Base-by-base conservation (phyloP, 2,329 filamentous ascomycete species). In the Fusarium compactum region DNA sequence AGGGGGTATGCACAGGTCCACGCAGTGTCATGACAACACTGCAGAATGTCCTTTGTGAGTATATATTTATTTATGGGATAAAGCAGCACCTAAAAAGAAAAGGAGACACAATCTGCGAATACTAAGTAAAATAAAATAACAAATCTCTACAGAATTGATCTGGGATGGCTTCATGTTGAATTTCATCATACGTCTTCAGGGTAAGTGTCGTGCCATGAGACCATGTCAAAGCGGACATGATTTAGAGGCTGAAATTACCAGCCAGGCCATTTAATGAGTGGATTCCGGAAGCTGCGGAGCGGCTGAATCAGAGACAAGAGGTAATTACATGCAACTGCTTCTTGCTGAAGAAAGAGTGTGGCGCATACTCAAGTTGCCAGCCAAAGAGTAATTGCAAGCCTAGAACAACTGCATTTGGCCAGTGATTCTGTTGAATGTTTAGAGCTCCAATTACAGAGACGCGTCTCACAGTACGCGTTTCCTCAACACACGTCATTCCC, bases 381-480 rank as follows among this genome's bases (percentile, higher is more conserved):
- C 22, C 16, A 25, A 47, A 15, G 18, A 20, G 8, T 8, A 47
- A 47, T n/a, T n/a, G 27, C 5, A n/a, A 20, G 15, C 38, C 10
- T 11, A 38, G 34, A 22, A 38, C 6, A 18, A 5, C 32, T 34
- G 1, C 18, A 20, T 27, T n/a, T 12, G 18, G 24, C 25, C 14
- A 34, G 6, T 53, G 10, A 43, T n/a, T 38, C 34, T 38, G 10
- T 38, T 38, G 34, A n/a, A 38, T 38, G 18, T 38, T 11, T n/a
- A n/a, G 34, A 38, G 18, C 18, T 38, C 34, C 34, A n/a, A 18
- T n/a, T n/a, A 22, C 38, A 52, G 22, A 68, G 11, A 69, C 68
- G 68, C 67, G 67, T 65, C 46, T 57, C n/a, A 24, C 20, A 52
- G 20, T 62, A 71, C 68, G 68, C 68, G 68, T 69, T 65, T 68